Base-by-base conservation (phyloP, 805 yeast species). In the Hanseniaspora thailandica region DNA sequence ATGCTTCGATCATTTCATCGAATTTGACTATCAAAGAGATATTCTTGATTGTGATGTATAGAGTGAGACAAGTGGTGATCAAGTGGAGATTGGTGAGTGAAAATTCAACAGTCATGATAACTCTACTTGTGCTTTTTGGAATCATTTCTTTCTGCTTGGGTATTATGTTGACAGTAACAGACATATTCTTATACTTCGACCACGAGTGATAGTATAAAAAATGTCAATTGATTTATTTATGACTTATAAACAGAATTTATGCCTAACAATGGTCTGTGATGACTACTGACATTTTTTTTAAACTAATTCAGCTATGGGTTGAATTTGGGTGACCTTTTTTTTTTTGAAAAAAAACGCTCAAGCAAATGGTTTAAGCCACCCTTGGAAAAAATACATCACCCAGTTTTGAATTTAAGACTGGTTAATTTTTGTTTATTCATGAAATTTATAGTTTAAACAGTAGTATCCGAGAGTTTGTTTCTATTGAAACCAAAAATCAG, bases 11-110 rank as follows among this genome's bases (percentile, higher is more conserved):
- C 20, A 26, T 50, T 0, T 17, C 43, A 8, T 50, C 54, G 17
- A 50, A 50, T 15, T 19, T 50, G 19, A 34, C 54, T 1, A 1
- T 43, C 2, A 50, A 50, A 28, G 54, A 50, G 20, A 35, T 34
- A 2, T 23, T 47, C 25, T 41, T 54, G 20, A 22, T 45, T 28
- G 31, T 58, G 12, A 40, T 58, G 41, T 54, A 47, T 17, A 35
- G 57, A 44, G 54, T 55, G 30, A 55, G 56, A 38, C 54, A 36
- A 9, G 15, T 51, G 12, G 52, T 58, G 20, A 39, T 55, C 10
- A 13, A 41, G 6, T 58, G 61, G 61, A 55, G 56, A 20, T 22
- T 56, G 15, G 22, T 52, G 6, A 56, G 59, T 20, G 49, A 43
- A 40, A 52, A 56, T 17, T 25, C 43, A 2, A 30, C 54, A 30